Evolutionary conservation across 2,329 filamentous ascomycete genomes (phyloP).

Genomic region (Mycosphaerella sp.): DNA sequence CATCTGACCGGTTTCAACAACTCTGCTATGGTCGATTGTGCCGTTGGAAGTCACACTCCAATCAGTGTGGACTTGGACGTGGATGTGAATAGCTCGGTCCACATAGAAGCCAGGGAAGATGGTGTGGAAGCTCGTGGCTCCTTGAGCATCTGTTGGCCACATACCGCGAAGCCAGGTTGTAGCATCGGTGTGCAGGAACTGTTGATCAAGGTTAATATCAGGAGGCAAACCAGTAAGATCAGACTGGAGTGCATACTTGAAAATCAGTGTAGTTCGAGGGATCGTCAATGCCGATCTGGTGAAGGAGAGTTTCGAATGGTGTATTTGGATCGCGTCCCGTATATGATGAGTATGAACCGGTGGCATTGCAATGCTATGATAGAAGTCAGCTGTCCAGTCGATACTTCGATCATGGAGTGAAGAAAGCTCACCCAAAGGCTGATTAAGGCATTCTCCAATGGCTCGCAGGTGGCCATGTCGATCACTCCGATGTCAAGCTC

Average conservation of each 20-base stretch:
- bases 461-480: constrained; percentile 14
- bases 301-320: background rate
- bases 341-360: constrained; percentile 7
- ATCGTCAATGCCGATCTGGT: constrained; percentile 7
- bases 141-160: constrained; percentile 13
- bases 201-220: background rate
- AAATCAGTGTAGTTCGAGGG: constrained; percentile 8
- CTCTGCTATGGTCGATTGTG: constrained; percentile 4
- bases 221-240: background rate
- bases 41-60: constrained; percentile 14
- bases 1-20: constrained; percentile 15
- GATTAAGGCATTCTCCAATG: constrained; percentile 8
- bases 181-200: constrained; percentile 8
- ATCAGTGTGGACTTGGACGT: constrained; percentile 14
- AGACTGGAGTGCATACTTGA: background rate
- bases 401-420: background rate
- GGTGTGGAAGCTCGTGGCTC: constrained; percentile 8
- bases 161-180: constrained; percentile 13
- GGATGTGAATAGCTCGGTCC: constrained; percentile 14
- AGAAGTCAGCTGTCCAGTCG: background rate
- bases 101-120: constrained; percentile 17
- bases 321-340: constrained; percentile 8
- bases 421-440: constrained; percentile 4
- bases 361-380: constrained; percentile 13
- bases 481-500: constrained; percentile 15